phyloP scores from a whole-genome alignment of 768 basidiomycete genomes.

The Suillus subluteus region DNA sequence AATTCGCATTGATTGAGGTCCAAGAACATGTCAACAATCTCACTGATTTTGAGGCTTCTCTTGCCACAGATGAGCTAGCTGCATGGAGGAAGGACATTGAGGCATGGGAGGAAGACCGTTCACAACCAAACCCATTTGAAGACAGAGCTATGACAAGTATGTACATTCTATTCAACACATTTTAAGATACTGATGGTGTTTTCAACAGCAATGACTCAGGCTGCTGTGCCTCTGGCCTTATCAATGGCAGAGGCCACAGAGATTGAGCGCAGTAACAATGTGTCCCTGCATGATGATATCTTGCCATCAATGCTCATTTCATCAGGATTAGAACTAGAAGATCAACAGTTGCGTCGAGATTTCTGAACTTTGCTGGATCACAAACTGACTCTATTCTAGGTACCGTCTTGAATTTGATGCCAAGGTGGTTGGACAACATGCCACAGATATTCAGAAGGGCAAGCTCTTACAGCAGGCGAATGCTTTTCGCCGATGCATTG shows the following conservation, averaged over 20 bases:
- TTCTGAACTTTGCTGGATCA: background rate
- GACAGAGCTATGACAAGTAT: background rate
- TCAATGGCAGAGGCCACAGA: background rate
- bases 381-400: background rate
- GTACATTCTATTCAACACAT: background rate
- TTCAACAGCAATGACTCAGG: background rate
- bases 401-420: background rate
- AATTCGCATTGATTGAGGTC: background rate
- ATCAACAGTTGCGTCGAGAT: background rate
- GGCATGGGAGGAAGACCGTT: slow-evolving; percentile 3
- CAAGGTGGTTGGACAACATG: background rate
- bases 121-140: slow-evolving; percentile 3
- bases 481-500: background rate
- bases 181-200: no score
- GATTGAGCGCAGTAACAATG: background rate
- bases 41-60: background rate
- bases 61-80: background rate
- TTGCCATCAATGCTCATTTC: background rate
- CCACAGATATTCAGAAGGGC: slow-evolving; percentile 1
- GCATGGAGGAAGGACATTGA: slow-evolving; percentile 1
- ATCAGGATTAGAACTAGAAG: background rate
- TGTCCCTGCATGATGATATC: background rate
- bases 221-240: no score
- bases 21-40: background rate
- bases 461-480: background rate